Percentiles rank a stretch among this genome's conserved stretches.
Conservation (phyloP, 148 eudicot species). For the Vaccinium macrocarpon region DNA sequence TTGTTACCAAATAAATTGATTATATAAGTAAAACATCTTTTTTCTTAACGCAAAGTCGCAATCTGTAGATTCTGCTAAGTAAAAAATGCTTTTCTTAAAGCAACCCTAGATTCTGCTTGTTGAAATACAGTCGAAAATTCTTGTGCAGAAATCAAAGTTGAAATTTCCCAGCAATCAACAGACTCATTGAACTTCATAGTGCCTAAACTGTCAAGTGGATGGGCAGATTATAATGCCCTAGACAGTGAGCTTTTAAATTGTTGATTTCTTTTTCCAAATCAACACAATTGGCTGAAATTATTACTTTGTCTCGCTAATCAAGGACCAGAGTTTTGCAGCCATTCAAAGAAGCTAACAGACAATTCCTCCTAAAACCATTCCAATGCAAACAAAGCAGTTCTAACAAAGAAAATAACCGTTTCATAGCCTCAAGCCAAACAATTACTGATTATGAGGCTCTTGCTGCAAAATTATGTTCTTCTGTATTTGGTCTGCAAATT, state of each 20-base stretch:
- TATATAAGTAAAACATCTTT: background rate
- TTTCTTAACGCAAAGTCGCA: no score
- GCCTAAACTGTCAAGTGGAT: background rate
- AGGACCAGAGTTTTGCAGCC: background rate
- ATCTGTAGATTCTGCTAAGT: no score
- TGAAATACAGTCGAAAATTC: background rate
- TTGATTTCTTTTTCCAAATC: background rate
- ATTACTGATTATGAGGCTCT: background rate
- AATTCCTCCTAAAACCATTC: background rate
- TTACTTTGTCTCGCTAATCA: background rate
- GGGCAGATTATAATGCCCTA: background rate
- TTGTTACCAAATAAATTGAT: background rate
- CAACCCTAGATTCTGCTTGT: background rate
- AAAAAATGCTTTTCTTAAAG: background rate
- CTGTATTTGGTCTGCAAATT: background rate
- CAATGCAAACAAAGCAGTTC: background rate
- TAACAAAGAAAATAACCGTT: background rate
- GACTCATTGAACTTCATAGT: background rate
- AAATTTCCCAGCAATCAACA: background rate
- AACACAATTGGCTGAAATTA: background rate
- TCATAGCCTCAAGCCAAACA: conserved; percentile 1
- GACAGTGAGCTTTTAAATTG: background rate
- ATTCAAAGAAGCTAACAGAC: background rate
- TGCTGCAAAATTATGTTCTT: conserved; percentile 5
- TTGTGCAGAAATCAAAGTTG: background rate